A percentile compares a stretch with the other conserved stretches of the same genome.
Evolutionary conservation across 2,329 filamentous ascomycete genomes (phyloP).

Genomic region (Blumeriella jaapii): DNA sequence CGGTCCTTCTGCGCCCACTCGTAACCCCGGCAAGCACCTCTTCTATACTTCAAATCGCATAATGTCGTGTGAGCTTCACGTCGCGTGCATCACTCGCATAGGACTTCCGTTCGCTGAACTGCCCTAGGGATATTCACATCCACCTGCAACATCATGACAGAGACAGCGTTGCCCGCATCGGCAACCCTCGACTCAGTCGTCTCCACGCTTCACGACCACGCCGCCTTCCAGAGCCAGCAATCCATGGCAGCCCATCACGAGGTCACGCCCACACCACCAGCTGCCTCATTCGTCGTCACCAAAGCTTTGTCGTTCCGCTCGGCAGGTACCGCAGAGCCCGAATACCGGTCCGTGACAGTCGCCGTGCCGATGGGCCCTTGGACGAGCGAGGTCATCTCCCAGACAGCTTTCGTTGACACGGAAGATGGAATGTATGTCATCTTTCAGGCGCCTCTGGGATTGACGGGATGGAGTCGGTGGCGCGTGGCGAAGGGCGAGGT

Average conservation of each 20-base stretch:
- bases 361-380: constrained; percentile 5
- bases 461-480: constrained; percentile 6
- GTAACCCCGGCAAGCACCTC: no score
- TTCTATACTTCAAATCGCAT: no score
- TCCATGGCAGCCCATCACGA: constrained; percentile 6
- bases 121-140: constrained; percentile 5
- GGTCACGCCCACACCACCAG: constrained; percentile 1
- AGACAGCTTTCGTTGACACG: constrained; percentile 4
- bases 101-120: no score
- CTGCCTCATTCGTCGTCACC: constrained; percentile 4
- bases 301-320: constrained; percentile 1
- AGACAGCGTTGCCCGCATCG: constrained; percentile 6
- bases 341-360: constrained; percentile 7
- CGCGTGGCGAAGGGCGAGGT: constrained; percentile 2
- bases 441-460: constrained; percentile 9
- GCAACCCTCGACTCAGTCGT: constrained; percentile 3
- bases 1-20: no score
- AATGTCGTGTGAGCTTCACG: no score
- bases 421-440: constrained; percentile 7
- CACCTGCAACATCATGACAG: constrained; percentile 5
- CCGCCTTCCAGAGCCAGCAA: constrained; percentile 6
- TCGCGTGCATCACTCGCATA: no score
- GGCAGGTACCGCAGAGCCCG: neutral
- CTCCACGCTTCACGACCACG: constrained; percentile 8
- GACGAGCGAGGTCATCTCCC: constrained; percentile 3